phyloP scores from a whole-genome alignment of 495 filamentous ascomycete genomes.

The Lasiosphaeriaceae sp. region DNA sequence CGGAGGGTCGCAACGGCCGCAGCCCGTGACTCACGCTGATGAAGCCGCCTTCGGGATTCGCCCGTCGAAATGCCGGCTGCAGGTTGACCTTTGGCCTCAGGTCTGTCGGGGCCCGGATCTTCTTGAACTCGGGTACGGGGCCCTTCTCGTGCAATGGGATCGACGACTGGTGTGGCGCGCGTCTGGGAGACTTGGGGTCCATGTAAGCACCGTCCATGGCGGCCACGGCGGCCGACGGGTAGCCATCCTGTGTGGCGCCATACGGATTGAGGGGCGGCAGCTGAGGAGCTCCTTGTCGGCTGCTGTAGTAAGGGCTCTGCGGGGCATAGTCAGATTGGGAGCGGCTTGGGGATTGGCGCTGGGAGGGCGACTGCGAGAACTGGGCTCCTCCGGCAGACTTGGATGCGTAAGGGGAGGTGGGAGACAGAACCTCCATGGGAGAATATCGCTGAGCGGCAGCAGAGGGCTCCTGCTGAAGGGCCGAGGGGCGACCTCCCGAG shows the following conservation, averaged over 20 bases:
- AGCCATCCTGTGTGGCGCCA: conserved; percentile 55
- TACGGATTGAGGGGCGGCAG: conserved; percentile 71
- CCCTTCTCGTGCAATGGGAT: conserved; percentile 53
- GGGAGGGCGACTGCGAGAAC: conserved; percentile 48
- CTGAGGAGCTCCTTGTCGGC: conserved; percentile 45
- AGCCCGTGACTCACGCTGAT: conserved; percentile 72
- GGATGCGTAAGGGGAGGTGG: conserved; percentile 48
- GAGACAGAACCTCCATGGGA: conserved; percentile 78
- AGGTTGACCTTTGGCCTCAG: conserved; percentile 76
- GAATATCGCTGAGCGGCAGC: conserved; percentile 88
- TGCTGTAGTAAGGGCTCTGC: conserved; percentile 45
- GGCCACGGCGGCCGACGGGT: conserved; percentile 63
- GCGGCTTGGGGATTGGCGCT: conserved; percentile 17
- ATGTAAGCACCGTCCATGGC: conserved; percentile 69
- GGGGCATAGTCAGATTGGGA: conserved; percentile 39
- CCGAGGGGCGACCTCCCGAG: conserved; percentile 40
- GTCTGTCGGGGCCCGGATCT: conserved; percentile 66
- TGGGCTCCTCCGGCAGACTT: conserved; percentile 39
- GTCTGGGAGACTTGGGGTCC: conserved; percentile 71
- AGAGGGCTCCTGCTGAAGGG: conserved; percentile 68
- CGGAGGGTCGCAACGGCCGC: not conserved
- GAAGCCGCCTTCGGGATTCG: conserved; percentile 96
- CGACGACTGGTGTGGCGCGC: conserved; percentile 43
- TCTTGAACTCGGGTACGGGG: conserved; percentile 83
- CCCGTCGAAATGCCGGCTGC: conserved; percentile 87